Evolutionary conservation across 2,329 filamentous ascomycete species (phyloP).

Genomic region (Colletotrichum sp.): DNA sequence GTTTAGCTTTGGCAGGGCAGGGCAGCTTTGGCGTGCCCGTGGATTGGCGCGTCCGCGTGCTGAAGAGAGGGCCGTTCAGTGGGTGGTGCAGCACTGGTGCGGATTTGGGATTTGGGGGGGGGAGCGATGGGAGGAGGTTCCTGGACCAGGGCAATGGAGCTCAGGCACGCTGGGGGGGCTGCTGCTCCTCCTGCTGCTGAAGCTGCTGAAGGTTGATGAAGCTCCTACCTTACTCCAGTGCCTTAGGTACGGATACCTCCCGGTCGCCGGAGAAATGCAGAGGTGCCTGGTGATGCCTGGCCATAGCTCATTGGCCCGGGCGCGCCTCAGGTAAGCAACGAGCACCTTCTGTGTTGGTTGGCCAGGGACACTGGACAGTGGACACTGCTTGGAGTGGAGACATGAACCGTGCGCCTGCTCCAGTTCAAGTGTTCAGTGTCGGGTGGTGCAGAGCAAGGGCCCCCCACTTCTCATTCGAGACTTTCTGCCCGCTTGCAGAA

Average conservation of each 20-base stretch:
- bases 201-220: neutral
- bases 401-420: neutral
- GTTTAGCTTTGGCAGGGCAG: neutral
- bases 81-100: neutral
- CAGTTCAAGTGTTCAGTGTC: neutral
- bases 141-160: neutral
- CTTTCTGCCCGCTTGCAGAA: neutral
- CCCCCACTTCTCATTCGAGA: neutral
- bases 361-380: neutral
- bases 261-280: neutral
- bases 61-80: neutral
- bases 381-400: neutral
- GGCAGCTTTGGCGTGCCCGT: neutral
- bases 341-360: neutral
- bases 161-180: neutral
- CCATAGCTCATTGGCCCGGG: neutral
- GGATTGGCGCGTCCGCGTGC: neutral
- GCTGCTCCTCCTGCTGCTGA: neutral
- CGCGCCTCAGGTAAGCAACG: neutral
- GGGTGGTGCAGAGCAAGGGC: neutral
- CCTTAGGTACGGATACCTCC: neutral
- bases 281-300: neutral
- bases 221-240: neutral
- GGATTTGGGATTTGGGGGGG: neutral
- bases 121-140: neutral